These are phyloP conservation scores for Hemileia vastatrix DNA, from an alignment of 1,284 basidiomycete species.

Conservation along the genomic window DNA sequence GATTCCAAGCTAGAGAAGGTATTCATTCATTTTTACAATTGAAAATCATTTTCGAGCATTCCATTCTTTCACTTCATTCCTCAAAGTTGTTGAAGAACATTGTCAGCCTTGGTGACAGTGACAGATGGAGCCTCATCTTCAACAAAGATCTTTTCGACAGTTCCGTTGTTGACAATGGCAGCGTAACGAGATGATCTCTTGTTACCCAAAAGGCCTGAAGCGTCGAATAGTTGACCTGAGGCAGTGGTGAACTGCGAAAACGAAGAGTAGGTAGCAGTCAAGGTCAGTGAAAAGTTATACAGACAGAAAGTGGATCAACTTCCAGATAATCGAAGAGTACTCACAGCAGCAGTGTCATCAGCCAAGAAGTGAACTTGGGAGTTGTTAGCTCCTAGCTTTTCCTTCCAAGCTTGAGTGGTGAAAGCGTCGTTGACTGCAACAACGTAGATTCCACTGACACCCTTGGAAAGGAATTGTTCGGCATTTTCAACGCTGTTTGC, in stretches of 20 bases:
- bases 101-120: slow-evolving; percentile 35
- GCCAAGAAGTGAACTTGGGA: slow-evolving; percentile 36
- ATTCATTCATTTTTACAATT: too few relatives aligned
- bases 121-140: slow-evolving; percentile 36
- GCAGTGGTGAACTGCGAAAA: slow-evolving; percentile 36
- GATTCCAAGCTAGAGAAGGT: too few relatives aligned
- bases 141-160: slow-evolving; percentile 33
- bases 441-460: slow-evolving; percentile 35
- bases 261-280: background rate
- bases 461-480: slow-evolving; percentile 35
- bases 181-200: slow-evolving; percentile 33
- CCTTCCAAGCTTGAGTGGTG: slow-evolving; percentile 39
- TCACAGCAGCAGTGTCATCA: slow-evolving; percentile 36
- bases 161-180: slow-evolving; percentile 32
- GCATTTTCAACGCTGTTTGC: slow-evolving; percentile 34
- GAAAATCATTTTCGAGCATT: too few relatives aligned
- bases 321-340: slow-evolving; percentile 6
- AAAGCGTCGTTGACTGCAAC: slow-evolving; percentile 41
- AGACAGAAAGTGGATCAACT: slow-evolving; percentile 5
- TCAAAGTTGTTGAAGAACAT: slow-evolving; percentile 28
- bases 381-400: slow-evolving; percentile 32
- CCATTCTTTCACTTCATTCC: background rate
- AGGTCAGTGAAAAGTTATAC: slow-evolving; percentile 4
- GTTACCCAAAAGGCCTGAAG: slow-evolving; percentile 35
- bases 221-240: slow-evolving; percentile 37